phyloP scores from a whole-genome alignment of 2,329 filamentous ascomycete species.

The Colletotrichum sojae region DNA sequence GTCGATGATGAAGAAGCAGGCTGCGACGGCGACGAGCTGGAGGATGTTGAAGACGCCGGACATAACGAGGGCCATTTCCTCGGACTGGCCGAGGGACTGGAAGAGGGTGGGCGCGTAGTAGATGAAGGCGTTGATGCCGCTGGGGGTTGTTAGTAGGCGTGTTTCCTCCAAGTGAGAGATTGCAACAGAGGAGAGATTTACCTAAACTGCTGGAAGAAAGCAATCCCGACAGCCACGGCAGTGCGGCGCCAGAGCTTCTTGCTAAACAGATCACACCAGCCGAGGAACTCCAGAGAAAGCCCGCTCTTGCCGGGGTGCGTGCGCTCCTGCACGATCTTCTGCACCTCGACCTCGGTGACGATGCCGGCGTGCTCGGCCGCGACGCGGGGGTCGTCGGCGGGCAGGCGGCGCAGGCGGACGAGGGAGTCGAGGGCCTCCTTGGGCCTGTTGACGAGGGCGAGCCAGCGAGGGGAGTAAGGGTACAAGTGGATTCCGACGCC shows the following conservation, averaged over 20 bases:
- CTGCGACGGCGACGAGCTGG: constrained; percentile 49
- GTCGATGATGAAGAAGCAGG: constrained; percentile 56
- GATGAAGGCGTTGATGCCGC: constrained; percentile 45
- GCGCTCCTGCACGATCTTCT: constrained; percentile 55
- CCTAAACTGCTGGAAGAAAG: constrained; percentile 45
- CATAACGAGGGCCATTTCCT: constrained; percentile 50
- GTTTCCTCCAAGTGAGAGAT: too few relatives aligned
- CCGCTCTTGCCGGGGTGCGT: constrained; percentile 52
- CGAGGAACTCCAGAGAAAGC: constrained; percentile 59
- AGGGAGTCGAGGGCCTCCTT: constrained; percentile 56
- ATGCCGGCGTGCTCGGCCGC: constrained; percentile 65
- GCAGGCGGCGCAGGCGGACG: constrained; percentile 57
- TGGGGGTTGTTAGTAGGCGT: too few relatives aligned
- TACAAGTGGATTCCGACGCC: constrained; percentile 59
- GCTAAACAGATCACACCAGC: constrained; percentile 64
- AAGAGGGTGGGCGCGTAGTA: constrained; percentile 49
- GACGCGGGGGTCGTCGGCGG: constrained; percentile 58
- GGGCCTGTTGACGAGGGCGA: constrained; percentile 54
- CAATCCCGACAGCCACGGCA: constrained; percentile 51
- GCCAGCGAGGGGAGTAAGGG: constrained; percentile 62
- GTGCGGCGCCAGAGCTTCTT: constrained; percentile 60
- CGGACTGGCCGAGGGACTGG: constrained; percentile 46
- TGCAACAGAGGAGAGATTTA: not conserved
- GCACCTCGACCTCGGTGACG: constrained; percentile 62
- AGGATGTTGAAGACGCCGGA: constrained; percentile 53